Conservation (phyloP, 23 red algal genomes). For the Gracilaria caudata region DNA sequence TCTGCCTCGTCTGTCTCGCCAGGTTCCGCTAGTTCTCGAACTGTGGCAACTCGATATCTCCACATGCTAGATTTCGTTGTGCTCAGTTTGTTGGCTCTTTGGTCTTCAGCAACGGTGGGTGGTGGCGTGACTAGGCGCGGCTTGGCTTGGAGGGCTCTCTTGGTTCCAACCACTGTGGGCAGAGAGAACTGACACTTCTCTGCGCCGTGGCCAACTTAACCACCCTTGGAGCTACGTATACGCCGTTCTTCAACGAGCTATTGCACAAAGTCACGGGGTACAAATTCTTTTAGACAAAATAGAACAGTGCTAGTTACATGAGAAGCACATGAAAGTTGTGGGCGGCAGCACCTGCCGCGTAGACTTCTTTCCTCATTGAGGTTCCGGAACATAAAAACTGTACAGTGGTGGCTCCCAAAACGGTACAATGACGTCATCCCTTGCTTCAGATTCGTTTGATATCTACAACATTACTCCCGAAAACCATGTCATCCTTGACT, state of each 20-base stretch:
- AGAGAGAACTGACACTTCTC: background rate
- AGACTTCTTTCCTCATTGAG: slow-evolving; percentile 1
- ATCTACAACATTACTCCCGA: background rate
- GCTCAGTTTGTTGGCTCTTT: background rate
- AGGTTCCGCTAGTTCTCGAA: background rate
- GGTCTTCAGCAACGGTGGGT: background rate
- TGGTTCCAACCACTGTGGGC: background rate
- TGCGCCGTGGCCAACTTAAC: background rate
- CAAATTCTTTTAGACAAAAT: slow-evolving; percentile 12
- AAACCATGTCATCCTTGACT: background rate
- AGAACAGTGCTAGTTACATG: background rate
- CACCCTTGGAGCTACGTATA: background rate
- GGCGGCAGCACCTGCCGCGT: background rate
- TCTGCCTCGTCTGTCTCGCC: background rate
- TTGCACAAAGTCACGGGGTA: background rate
- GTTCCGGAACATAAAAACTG: background rate
- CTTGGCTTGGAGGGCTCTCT: no score
- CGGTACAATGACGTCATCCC: background rate
- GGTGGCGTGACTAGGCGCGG: background rate
- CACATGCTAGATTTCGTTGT: no score
- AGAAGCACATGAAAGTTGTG: background rate
- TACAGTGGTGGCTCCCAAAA: background rate
- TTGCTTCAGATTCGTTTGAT: background rate
- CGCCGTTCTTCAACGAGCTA: background rate
- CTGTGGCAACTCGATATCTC: background rate